Evolutionary conservation across 306 rosid species (phyloP).

Genomic region (Hylodesmum podocarpum): DNA sequence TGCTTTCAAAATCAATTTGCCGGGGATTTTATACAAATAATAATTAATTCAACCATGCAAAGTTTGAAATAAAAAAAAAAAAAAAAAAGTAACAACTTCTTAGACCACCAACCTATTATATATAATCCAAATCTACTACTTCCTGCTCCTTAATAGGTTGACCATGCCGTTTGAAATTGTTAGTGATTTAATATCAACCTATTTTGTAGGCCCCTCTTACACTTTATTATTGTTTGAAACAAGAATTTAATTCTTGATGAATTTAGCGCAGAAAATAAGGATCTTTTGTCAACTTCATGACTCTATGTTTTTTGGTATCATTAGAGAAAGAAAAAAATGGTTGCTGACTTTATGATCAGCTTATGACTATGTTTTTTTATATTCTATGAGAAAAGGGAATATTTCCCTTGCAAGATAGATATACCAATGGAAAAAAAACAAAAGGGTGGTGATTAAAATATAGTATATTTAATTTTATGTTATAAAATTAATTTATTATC

Average conservation of each 20-base stretch:
- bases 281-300: background rate
- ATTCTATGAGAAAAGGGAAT: background rate
- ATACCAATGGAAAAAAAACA: slow-evolving; percentile 25
- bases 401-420: background rate
- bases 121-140: background rate
- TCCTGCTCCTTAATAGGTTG: background rate
- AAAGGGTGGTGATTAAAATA: too few relatives aligned
- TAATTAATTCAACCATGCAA: background rate
- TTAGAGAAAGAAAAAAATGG: background rate
- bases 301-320: slow-evolving; percentile 4
- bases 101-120: background rate
- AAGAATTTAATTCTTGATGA: background rate
- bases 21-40: background rate
- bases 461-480: too few relatives aligned
- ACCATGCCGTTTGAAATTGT: background rate
- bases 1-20: background rate
- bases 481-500: too few relatives aligned
- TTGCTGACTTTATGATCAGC: slow-evolving; percentile 19
- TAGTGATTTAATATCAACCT: background rate
- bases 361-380: background rate
- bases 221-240: background rate
- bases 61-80: background rate
- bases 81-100: too few relatives aligned
- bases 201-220: background rate
- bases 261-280: background rate